Evolutionary conservation across 192 early-diverging fungal genomes (phyloP).

Genomic region (Coemansia sp.): DNA sequence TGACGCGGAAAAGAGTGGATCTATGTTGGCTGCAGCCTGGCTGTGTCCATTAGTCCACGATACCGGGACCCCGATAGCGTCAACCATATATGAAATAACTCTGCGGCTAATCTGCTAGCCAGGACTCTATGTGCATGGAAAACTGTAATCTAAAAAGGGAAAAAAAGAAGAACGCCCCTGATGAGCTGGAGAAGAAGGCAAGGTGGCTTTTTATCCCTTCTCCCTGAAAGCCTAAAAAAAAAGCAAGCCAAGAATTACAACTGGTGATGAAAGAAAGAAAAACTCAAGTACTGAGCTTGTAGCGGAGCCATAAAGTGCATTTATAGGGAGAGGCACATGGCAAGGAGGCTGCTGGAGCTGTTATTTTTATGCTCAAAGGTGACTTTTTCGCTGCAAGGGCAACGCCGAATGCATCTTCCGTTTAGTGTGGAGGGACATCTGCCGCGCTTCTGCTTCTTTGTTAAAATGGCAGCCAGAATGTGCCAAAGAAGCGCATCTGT

Average conservation of each 20-base stretch:
- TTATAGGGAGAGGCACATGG: conserved; percentile 3
- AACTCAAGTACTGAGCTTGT: not conserved
- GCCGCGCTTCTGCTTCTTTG: too few species aligned
- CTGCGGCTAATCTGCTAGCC: too few species aligned
- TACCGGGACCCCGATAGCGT: not conserved
- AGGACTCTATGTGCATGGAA: too few species aligned
- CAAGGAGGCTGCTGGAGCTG: not conserved
- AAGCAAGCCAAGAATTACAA: too few species aligned
- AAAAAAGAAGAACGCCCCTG: not conserved
- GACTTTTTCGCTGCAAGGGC: conserved; percentile 3
- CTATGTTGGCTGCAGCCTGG: conserved; percentile 1
- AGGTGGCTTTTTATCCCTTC: too few species aligned
- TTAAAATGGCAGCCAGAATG: too few species aligned
- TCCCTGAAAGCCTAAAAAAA: too few species aligned
- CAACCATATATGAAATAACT: not conserved
- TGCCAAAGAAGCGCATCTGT: too few species aligned
- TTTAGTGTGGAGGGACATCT: too few species aligned
- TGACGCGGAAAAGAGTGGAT: conserved; percentile 20
- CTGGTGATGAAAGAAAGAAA: not conserved
- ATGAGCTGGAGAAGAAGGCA: not conserved
- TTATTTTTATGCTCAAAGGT: not conserved
- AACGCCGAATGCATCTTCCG: too few species aligned
- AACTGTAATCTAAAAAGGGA: too few species aligned
- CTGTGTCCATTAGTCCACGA: conserved; percentile 1
- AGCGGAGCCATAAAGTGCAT: conserved; percentile 2